phyloP scores from a whole-genome alignment of 805 yeast genomes.

The Lipomyces orientalis region DNA sequence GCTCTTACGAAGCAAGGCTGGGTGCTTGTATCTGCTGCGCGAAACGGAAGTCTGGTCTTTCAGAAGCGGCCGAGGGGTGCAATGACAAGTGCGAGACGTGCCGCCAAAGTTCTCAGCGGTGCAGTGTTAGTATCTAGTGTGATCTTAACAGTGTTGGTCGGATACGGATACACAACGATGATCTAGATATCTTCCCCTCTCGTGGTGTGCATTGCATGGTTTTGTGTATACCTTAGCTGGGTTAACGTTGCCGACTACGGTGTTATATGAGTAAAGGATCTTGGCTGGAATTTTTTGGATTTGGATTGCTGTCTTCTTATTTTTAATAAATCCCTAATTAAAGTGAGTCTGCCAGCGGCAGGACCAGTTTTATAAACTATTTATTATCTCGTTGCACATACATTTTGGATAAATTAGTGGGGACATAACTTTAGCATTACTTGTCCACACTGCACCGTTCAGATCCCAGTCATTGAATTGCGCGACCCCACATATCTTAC shows the following conservation, averaged over 20 bases:
- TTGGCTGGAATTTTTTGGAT: too few species aligned
- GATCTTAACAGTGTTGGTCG: background rate
- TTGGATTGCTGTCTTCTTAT: background rate
- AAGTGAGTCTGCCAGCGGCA: background rate
- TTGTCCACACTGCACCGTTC: background rate
- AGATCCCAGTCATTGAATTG: background rate
- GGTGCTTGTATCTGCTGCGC: background rate
- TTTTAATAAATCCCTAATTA: background rate
- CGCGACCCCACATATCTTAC: background rate
- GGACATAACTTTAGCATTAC: background rate
- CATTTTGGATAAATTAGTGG: background rate
- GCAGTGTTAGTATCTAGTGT: background rate
- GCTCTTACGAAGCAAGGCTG: background rate
- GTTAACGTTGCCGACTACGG: background rate
- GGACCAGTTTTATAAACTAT: background rate
- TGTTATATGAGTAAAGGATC: background rate
- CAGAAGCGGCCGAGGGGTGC: background rate
- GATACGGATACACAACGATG: background rate
- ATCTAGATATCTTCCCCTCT: background rate
- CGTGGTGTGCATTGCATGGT: background rate
- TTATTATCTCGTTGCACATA: background rate
- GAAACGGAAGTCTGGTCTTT: background rate
- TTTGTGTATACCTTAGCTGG: background rate
- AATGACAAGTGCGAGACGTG: background rate
- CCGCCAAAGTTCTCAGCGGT: background rate